Conservation (phyloP, 23 red algal species). For the Chondrus crispus region DNA sequence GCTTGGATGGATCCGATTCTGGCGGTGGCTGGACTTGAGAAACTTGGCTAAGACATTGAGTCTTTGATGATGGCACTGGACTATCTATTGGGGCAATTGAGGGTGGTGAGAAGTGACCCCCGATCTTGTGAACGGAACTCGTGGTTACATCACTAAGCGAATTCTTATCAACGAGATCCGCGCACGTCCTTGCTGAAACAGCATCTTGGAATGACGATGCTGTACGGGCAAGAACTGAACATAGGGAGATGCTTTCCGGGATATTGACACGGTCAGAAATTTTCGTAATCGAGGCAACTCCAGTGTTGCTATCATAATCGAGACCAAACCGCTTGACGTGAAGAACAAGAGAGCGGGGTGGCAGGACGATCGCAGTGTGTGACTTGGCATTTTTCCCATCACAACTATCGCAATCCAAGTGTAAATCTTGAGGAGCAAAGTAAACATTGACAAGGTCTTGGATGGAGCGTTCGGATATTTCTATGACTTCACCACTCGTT, state of each 20-base stretch:
- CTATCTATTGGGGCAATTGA: too few species aligned
- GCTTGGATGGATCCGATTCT: too few species aligned
- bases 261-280: neutral
- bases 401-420: neutral
- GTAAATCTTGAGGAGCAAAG: neutral
- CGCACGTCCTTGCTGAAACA: too few species aligned
- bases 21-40: too few species aligned
- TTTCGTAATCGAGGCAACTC: neutral
- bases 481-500: neutral
- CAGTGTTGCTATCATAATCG: neutral
- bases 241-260: neutral
- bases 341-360: neutral
- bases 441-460: neutral
- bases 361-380: neutral
- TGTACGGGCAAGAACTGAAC: neutral
- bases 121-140: too few species aligned
- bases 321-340: constrained; percentile 8
- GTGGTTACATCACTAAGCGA: too few species aligned
- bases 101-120: too few species aligned
- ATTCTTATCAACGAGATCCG: too few species aligned
- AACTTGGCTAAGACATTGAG: too few species aligned
- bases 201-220: neutral
- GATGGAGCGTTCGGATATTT: neutral
- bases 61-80: too few species aligned
- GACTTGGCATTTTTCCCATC: neutral